Percentiles rank a stretch among this genome's conserved stretches.
phyloP scores from a whole-genome alignment of 345 rosid genomes.

The Pelargonium nanum region DNA sequence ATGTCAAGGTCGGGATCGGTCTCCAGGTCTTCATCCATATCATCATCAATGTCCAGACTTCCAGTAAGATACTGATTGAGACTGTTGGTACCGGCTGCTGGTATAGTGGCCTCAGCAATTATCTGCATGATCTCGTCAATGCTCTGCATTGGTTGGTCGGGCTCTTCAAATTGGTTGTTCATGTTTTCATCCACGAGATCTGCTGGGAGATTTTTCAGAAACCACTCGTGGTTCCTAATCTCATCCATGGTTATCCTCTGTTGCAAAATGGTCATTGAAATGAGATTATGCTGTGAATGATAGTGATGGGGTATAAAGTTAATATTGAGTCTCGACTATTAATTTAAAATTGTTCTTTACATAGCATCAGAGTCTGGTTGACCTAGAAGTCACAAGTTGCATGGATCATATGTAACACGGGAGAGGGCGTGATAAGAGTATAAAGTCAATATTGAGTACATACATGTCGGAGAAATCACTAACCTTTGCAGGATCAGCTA shows the following conservation, averaged over 20 bases:
- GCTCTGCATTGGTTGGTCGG: constrained; percentile 79
- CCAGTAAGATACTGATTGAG: constrained; percentile 69
- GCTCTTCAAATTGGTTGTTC: constrained; percentile 59
- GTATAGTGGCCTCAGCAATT: constrained; percentile 83
- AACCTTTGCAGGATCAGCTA: constrained; percentile 87
- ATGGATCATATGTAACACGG: too few species aligned
- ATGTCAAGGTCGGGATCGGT: constrained; percentile 84
- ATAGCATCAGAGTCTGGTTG: too few species aligned
- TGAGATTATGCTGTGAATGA: too few species aligned
- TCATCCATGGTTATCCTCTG: constrained; percentile 92
- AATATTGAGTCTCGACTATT: too few species aligned
- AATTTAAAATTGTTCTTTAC: too few species aligned
- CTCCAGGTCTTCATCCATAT: constrained; percentile 93
- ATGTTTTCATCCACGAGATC: constrained; percentile 62
- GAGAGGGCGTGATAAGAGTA: too few species aligned
- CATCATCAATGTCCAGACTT: constrained; percentile 78
- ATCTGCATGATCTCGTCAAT: constrained; percentile 90
- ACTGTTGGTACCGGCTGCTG: constrained; percentile 56
- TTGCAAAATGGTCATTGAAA: constrained; percentile 6
- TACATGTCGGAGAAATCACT: constrained; percentile 11
- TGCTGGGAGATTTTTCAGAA: constrained; percentile 80
- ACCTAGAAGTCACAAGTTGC: too few species aligned
- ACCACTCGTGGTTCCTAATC: constrained; percentile 88
- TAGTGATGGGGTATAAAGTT: too few species aligned
- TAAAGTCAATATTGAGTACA: too few species aligned